These are phyloP conservation scores for Pythium brassicae DNA, from an alignment of 352 stramenopile genomes.

Conservation along the genomic window DNA sequence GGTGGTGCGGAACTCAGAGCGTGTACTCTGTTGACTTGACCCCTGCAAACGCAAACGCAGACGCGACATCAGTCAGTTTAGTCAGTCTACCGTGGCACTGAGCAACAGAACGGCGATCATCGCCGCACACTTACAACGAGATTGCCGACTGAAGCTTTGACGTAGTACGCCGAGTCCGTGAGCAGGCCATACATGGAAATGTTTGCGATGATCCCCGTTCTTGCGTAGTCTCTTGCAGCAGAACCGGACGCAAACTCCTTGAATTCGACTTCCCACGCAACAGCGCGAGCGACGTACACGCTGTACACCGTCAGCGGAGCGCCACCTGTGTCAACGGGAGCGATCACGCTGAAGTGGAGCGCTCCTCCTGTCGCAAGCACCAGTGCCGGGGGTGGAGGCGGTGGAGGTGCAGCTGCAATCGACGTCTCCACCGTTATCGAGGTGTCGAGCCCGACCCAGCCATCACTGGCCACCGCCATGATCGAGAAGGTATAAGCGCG, in stretches of 20 bases:
- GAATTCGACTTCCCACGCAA: conserved; percentile 13
- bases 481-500: conserved; percentile 28
- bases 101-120: neutral
- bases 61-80: neutral
- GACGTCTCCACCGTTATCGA: conserved; percentile 14
- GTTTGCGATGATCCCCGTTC: conserved; percentile 13
- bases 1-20: conserved; percentile 25
- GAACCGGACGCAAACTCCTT: conserved; percentile 8
- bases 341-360: conserved; percentile 28
- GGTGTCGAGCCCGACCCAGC: neutral
- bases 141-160: conserved; percentile 18
- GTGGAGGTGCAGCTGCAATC: conserved; percentile 9
- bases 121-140: conserved; percentile 15
- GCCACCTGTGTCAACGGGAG: conserved; percentile 37
- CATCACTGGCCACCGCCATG: conserved; percentile 4
- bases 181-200: conserved; percentile 28
- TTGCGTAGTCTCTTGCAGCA: conserved; percentile 7
- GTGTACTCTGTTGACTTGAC: conserved; percentile 21
- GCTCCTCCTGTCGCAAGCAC: conserved; percentile 38
- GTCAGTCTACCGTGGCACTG: neutral
- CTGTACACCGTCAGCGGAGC: conserved; percentile 16
- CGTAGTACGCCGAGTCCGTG: conserved; percentile 28
- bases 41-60: conserved; percentile 20
- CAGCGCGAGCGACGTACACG: conserved; percentile 27
- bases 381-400: conserved; percentile 22